Evolutionary conservation across 1,284 basidiomycete species (phyloP), one percentile per base, ranked within the genome.

Genomic region (Fomitopsis pinicola): DNA sequence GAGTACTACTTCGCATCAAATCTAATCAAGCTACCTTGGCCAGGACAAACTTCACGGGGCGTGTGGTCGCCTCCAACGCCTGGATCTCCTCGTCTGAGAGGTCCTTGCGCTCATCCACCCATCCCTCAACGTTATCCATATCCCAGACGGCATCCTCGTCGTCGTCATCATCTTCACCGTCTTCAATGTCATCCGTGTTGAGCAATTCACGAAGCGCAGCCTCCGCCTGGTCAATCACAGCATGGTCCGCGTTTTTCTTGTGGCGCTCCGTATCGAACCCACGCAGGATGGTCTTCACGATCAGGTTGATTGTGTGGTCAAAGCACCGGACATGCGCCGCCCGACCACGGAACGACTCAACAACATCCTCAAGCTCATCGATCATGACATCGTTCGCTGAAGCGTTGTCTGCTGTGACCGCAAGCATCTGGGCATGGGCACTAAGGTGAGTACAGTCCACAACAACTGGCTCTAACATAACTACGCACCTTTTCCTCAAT

Each of bases 1-100:
- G n/a, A n/a, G n/a, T n/a, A n/a, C n/a, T n/a, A n/a, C n/a, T 44
- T 44, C 3, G 3, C 17, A 19, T 1, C 3, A 19, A 19, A 1
- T 69, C 71, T 0, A 75, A 57, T 3, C 55, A 6, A n/a, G n/a
- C n/a, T n/a, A 67, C 66, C 63, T 67, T 67, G 3, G 44, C 46
- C 22, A 67, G 57, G 3, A 61, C 58, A 48, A 64, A 28, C 44
- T 64, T 65, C 8, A 65, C 59, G 0, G 67, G 67, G 14, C 30
- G 22, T 3, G 67, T 54, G 0, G 58, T 44, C 12, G 35, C 12
- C 52, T 66, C 62, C 26, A 59, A 58, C 15, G 60, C 58, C 14
- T 4, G 28, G 9, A 12, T 33, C 44, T 63, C 65, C 14, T 59
- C 59, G 0, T 36, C 64, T 0, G 59, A 52, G 40, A 69, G 4